These are phyloP conservation scores for Periconia sp. DNA, from an alignment of 2,329 filamentous ascomycete genomes.

Conservation along the genomic window DNA sequence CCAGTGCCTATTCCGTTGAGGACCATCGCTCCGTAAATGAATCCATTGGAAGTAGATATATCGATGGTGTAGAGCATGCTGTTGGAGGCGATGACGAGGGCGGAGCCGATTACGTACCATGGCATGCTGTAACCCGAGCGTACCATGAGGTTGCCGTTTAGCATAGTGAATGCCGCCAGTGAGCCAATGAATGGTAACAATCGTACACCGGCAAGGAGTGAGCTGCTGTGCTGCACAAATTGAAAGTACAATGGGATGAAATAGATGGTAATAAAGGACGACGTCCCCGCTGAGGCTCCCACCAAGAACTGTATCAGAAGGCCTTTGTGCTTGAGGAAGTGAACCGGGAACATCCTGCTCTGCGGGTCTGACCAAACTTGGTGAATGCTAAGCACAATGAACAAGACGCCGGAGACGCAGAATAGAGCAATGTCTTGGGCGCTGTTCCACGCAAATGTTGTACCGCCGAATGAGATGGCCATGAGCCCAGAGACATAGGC, in stretches of 20 bases:
- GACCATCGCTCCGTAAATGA: too few species aligned
- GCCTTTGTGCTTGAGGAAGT: conserved; percentile 47
- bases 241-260: conserved; percentile 33
- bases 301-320: not conserved
- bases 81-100: too few species aligned
- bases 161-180: too few species aligned
- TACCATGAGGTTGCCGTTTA: too few species aligned
- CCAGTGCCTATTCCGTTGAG: too few species aligned
- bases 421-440: conserved; percentile 54
- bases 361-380: conserved; percentile 49
- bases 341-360: conserved; percentile 56
- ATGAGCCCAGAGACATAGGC: conserved; percentile 52
- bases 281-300: not conserved
- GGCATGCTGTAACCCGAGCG: too few species aligned
- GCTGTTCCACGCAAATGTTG: conserved; percentile 54
- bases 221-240: too few species aligned
- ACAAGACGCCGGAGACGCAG: conserved; percentile 50
- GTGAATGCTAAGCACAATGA: conserved; percentile 52
- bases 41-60: too few species aligned
- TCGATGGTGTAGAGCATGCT: too few species aligned
- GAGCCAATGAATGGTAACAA: too few species aligned
- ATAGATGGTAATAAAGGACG: conserved; percentile 20
- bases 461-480: conserved; percentile 59
- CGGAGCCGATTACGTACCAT: too few species aligned
- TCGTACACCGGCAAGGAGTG: too few species aligned